Base-by-base conservation (phyloP, 2,329 filamentous ascomycete species). In the Aureobasidium sp. region DNA sequence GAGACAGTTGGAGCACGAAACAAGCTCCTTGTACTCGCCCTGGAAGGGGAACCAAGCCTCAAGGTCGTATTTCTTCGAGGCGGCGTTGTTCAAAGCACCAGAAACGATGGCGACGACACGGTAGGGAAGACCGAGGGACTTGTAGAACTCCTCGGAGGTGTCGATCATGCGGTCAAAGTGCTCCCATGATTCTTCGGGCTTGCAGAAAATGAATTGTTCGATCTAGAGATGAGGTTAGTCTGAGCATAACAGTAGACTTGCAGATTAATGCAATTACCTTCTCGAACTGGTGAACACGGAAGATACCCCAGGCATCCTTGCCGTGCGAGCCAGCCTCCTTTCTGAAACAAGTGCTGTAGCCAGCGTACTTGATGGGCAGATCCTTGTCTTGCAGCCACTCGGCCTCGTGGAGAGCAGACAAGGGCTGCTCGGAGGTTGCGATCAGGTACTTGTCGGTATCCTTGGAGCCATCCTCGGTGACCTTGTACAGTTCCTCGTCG, bases 41-140 rank as follows among this genome's bases (percentile, higher is more conserved):
- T 97, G 92, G 81, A 89, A 95, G 17, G 91, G 91, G 76, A 96
- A 96, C 90, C 91, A 96, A 2, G 94, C 93, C 75, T 99, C 94
- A 25, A 99, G 82, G 72, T 99, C 94, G 74, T 88, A 92, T 78
- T 99, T 99, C 83, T 96, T 97, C 31, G 90, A 81, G 4, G 87
- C 87, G 1, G 89, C 89, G 69, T 92, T 95, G 78, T 96, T 96
- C 70, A 99, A 79, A 0, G 94, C 94, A 5, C 93, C 93, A n/a
- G 91, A 96, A 63, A 97, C 94, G 67, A 99, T 99, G 60, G 88
- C 87, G 11, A 97, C 90, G 22, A 99, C 86, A 66, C 90, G 90
- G 78, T 97, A 97, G 0, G 94, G 92, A 45, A 99, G 82, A 0
- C 87, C 86, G 11, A 99, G 83, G 20, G 88, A 90, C 80, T 96